Base-by-base conservation (phyloP, 495 filamentous ascomycete genomes). In the Parathielavia hyrcaniae region DNA sequence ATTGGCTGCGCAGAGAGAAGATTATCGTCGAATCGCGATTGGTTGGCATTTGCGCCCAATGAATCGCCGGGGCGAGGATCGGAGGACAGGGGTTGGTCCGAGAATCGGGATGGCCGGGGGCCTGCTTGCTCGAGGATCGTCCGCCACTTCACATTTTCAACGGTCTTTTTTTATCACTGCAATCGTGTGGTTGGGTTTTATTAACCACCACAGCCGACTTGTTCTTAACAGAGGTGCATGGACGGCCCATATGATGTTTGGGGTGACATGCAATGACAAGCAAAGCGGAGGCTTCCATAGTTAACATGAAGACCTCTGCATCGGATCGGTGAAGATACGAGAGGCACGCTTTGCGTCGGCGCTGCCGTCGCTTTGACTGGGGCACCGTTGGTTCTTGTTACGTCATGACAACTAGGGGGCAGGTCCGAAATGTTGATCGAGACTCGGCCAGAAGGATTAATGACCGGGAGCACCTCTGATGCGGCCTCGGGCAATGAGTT, bases 21-120 rank as follows among this genome's bases (percentile, higher is more conserved):
- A 53, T 61, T 61, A 61, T 61, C 59, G 49, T 34, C 34, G 20
- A 35, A 10, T 43, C 34, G 4, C 40, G 44, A 59, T 53, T 53
- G 56, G 56, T 35, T 20, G 12, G 8, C 1, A 17, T 35, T 17
- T 13, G 44, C 20, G 16, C 30, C 8, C 39, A 41, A 41, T 41
- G 39, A 16, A 17, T 2, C 16, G 13, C 39, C 2, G 39, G 13
- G 39, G 19, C 43, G 17, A n/a, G n/a, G n/a, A 23, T 13, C 17
- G 19, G 43, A 14, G 43, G 20, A 22, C 43, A 43, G 17, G 8
- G 44, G 1, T 2, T 4, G 19, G 8, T n/a, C 6, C 22, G 12
- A 45, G 43, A 5, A 19, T 10, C 8, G 44, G 17, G 6, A 16
- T 6, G 16, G 14, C 19, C 13, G 43, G 43, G 43, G 20, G 34